Evolutionary conservation across 305 asterid species (phyloP), one percentile per base, ranked within the genome.

Genomic region (Striga hermonthica): DNA sequence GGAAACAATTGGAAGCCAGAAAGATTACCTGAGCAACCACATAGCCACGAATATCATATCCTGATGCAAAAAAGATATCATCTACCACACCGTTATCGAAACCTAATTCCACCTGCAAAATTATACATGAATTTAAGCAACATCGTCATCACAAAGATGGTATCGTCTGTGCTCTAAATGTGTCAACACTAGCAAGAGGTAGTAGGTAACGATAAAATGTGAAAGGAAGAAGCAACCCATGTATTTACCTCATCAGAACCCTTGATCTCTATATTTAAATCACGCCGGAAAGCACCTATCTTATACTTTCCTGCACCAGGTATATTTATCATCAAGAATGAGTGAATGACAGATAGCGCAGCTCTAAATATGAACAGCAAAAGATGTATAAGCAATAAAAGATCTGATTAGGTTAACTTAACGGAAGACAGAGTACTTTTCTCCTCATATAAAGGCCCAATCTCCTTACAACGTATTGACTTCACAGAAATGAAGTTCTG

Each of bases 21-120:
- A 73, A 76, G 59, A 40, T 64, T 77, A 90, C 98, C 98, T 92
- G 96, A 69, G 98, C 91, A 72, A 82, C 93, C 75, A 92, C 98
- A 83, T 76, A 66, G 68, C 97, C 98, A 64, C 83, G 88, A 74
- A 90, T 87, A 78, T 87, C 93, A 71, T 89, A 92, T 64, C 98
- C 98, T 49, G 93, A 77, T 70, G 83, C 85, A 76, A 80, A 87
- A 82, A 92, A 92, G 66, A 83, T 76, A 71, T 90, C 95, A 72
- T 81, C 87, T 56, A 86, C 87, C 78, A 82, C 71, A 34, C 80
- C 77, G 54, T 89, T 92, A 71, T 82, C 83, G 72, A 92, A 90
- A 57, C 90, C 91, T 74, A 92, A 60, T 66, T 84, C 95, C 69
- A 89, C 87, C 95, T 91, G 91, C 88, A 82, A 31, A 60, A 71